These are phyloP conservation scores for Phytophthora crassamura DNA, from an alignment of 352 stramenopile genomes.

Conservation along the genomic window DNA sequence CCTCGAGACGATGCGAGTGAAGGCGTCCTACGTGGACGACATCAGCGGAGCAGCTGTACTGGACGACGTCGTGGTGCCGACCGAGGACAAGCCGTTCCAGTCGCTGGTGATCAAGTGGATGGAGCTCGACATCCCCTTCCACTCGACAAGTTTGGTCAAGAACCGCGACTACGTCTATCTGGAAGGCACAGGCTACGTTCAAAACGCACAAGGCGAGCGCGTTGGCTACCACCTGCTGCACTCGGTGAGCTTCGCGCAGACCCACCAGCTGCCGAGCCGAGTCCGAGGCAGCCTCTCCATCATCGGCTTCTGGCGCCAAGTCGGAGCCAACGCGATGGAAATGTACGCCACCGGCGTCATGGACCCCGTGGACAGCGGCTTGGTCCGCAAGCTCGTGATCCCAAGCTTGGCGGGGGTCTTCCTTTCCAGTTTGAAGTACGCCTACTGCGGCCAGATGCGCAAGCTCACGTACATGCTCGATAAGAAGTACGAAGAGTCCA, in stretches of 20 bases:
- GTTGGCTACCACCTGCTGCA: slow-evolving; percentile 69
- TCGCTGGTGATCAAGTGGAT: no score
- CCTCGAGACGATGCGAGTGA: slow-evolving; percentile 51
- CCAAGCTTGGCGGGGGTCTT: slow-evolving; percentile 17
- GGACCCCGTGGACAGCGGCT: slow-evolving; percentile 18
- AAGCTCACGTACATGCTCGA: slow-evolving; percentile 45
- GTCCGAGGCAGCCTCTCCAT: slow-evolving; percentile 53
- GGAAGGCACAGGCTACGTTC: slow-evolving; percentile 50
- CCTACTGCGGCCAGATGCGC: slow-evolving; percentile 48
- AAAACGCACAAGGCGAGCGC: slow-evolving; percentile 40
- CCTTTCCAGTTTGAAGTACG: slow-evolving; percentile 22
- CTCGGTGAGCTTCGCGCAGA: slow-evolving; percentile 48
- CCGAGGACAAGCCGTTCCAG: slow-evolving; percentile 41
- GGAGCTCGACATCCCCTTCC: slow-evolving; percentile 32
- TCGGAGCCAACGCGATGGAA: slow-evolving; percentile 23
- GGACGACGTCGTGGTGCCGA: slow-evolving; percentile 37
- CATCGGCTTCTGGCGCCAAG: slow-evolving; percentile 42
- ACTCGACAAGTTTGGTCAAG: slow-evolving; percentile 44
- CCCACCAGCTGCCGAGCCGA: slow-evolving; percentile 28
- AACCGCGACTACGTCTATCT: slow-evolving; percentile 68
- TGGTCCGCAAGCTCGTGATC: slow-evolving; percentile 20
- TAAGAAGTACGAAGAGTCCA: slow-evolving; percentile 17
- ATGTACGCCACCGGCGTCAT: slow-evolving; percentile 21
- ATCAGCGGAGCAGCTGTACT: slow-evolving; percentile 50
- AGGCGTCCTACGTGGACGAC: slow-evolving; percentile 50